These are phyloP conservation scores for Ophiostoma ulmi DNA, from an alignment of 2,329 filamentous ascomycete species.

Conservation along the genomic window DNA sequence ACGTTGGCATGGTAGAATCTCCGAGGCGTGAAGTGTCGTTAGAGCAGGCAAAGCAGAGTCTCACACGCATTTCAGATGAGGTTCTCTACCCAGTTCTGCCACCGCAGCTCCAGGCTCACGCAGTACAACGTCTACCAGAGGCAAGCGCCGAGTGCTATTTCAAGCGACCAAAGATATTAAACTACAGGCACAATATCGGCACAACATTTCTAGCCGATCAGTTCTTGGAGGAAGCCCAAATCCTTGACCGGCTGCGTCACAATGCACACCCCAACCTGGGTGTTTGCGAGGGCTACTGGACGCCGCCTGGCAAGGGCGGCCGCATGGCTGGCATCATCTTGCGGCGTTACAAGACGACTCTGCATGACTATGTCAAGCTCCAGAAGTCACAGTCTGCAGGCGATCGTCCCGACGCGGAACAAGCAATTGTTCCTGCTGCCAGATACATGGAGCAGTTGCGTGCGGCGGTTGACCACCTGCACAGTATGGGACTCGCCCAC, in stretches of 20 bases:
- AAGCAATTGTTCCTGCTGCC: background rate
- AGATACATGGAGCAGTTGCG: background rate
- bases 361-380: background rate
- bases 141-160: background rate
- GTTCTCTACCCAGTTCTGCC: background rate
- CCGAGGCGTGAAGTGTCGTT: background rate
- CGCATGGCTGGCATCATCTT: conserved; percentile 8
- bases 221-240: background rate
- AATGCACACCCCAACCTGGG: conserved; percentile 1
- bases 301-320: background rate
- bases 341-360: background rate
- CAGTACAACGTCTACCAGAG: background rate
- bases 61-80: background rate
- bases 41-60: conserved; percentile 1
- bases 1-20: background rate
- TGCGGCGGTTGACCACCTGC: conserved; percentile 4
- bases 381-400: background rate
- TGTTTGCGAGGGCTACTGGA: conserved; percentile 8
- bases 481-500: conserved; percentile 7
- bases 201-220: background rate
- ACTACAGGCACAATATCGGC: conserved; percentile 3
- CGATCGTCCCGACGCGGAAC: background rate
- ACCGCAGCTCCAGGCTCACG: background rate
- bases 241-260: background rate
- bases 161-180: background rate